Evolutionary conservation across 495 filamentous ascomycete species (phyloP), one percentile per base, ranked within the genome.

Genomic region (Penicillium coffeae): DNA sequence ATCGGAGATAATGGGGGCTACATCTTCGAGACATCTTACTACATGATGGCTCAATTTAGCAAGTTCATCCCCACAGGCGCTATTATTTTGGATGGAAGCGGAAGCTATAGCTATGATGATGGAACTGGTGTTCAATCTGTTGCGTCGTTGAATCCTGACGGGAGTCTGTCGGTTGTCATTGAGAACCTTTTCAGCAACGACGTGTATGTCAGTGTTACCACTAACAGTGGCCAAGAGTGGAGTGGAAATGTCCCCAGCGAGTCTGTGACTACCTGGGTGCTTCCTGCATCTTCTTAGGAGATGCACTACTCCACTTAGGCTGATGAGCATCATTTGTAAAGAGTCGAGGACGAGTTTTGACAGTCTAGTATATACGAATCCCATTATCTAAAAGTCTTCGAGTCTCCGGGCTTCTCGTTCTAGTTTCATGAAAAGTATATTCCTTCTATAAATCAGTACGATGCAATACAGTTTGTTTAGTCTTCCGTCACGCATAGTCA

Each of bases 31-130:
- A 64, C 71, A 1, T 76, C 77, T 35, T 80, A 81, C 57, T 81
- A 81, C 43, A 77, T 76, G 68, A 68, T 82, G 38, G 76, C 74
- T 10, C 79, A 82, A 48, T 78, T 76, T 57, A 76, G 71, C 57
- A 78, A 74, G 56, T 82, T 78, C 52, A 80, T 82, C 48, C 71
- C 74, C 14, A 65, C 64, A 13, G 76, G 75, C 32, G 74, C 77
- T 0, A 63, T 64, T 12, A 65, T 79, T 27, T 55, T 80, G 8
- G 59, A 51, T 59, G 73, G 71, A 7, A 65, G 56, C 7, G 75
- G 76, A 0, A 77, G 73, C 45, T 76, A 73, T 39, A 74, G 69
- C 9, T 75, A 75, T 51, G 57, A 58, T 3, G 62, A 55, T 39
- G 69, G 70, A 22, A 49, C 47, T 10, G 75, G 72, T 14, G 27